phyloP scores from a whole-genome alignment of 2,329 filamentous ascomycete species.

The Xylariaceae sp. region DNA sequence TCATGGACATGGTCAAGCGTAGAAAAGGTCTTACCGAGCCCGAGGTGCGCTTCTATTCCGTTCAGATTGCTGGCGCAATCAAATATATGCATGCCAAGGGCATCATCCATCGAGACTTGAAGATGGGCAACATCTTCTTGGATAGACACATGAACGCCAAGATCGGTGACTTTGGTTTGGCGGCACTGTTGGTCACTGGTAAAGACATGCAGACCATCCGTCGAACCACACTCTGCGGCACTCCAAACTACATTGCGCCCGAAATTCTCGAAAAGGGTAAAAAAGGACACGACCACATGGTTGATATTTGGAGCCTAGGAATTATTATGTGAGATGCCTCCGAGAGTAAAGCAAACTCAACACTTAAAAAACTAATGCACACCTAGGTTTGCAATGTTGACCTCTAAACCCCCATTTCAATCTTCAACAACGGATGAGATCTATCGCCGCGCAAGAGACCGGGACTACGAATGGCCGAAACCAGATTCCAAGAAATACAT shows the following conservation, averaged over 20 bases:
- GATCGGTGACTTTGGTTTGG: slow-evolving; percentile 94
- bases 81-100: slow-evolving; percentile 97
- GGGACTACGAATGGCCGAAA: slow-evolving; percentile 77
- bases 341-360: too few species aligned
- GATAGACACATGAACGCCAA: slow-evolving; percentile 96
- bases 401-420: slow-evolving; percentile 94
- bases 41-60: slow-evolving; percentile 87
- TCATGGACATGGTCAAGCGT: slow-evolving; percentile 97
- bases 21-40: slow-evolving; percentile 87
- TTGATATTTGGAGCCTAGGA: slow-evolving; percentile 96
- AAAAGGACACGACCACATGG: slow-evolving; percentile 94
- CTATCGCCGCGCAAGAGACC: slow-evolving; percentile 65
- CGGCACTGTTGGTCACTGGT: slow-evolving; percentile 84
- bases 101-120: slow-evolving; percentile 93
- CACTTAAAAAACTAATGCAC: slow-evolving; percentile 17
- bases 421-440: slow-evolving; percentile 85
- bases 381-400: slow-evolving; percentile 85
- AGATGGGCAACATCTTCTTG: slow-evolving; percentile 97
- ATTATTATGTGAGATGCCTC: slow-evolving; percentile 76
- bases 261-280: slow-evolving; percentile 93
- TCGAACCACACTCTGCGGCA: slow-evolving; percentile 91
- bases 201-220: slow-evolving; percentile 81
- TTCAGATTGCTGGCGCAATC: slow-evolving; percentile 93
- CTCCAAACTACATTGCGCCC: slow-evolving; percentile 96
- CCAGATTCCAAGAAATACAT: slow-evolving; percentile 65